Conservation (phyloP, 2,329 filamentous ascomycete species). For the Ophiostoma novo-ulmi region DNA sequence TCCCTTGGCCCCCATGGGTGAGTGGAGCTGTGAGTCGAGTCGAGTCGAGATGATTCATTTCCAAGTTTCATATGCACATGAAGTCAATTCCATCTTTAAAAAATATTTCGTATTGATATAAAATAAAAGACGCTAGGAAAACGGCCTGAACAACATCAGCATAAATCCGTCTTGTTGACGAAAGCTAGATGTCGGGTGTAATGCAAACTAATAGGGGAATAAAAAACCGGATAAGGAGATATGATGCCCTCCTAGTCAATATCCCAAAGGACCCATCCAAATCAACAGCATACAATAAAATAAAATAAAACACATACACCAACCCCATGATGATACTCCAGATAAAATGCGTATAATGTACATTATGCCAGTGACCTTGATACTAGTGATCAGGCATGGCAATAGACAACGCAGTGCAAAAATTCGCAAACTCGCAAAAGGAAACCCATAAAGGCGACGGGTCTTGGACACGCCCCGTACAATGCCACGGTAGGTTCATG, state of each 20-base stretch:
- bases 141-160: not conserved
- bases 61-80: not conserved
- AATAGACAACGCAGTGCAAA: not conserved
- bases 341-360: not conserved
- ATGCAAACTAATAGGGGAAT: not conserved
- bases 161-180: not conserved
- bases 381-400: not conserved
- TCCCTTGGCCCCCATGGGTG: constrained; percentile 4
- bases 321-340: not conserved
- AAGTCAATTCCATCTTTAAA: not conserved
- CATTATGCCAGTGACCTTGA: not conserved
- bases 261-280: not conserved
- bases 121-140: not conserved
- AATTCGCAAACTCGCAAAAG: not conserved
- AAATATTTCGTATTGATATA: not conserved
- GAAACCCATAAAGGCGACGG: not conserved
- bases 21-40: not conserved
- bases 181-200: not conserved
- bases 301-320: not conserved
- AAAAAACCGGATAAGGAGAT: not conserved
- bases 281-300: not conserved
- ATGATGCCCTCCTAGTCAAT: not conserved
- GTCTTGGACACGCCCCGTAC: no score
- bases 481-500: no score
- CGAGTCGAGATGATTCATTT: not conserved